Conservation (phyloP, 1,139 yeast genomes). For the Yarrowia galli region DNA sequence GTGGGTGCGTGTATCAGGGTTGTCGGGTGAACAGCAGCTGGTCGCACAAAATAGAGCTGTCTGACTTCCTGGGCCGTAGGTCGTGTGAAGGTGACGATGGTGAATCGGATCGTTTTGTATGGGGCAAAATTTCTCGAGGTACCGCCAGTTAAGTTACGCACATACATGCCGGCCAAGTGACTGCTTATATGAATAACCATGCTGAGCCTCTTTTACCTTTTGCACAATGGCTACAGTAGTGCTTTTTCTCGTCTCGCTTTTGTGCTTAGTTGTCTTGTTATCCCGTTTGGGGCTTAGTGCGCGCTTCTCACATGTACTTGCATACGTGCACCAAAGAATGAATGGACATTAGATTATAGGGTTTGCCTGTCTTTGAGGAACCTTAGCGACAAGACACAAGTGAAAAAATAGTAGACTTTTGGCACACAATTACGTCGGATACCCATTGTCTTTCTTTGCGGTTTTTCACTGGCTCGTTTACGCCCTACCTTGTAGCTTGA, state of each 20-base stretch:
- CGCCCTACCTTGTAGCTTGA: too few relatives aligned
- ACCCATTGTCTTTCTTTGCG: slow-evolving; percentile 11
- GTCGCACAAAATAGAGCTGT: background rate
- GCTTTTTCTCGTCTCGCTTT: slow-evolving; percentile 18
- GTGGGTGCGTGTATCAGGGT: background rate
- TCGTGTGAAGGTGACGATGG: background rate
- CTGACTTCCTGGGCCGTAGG: background rate
- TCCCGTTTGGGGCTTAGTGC: slow-evolving; percentile 27
- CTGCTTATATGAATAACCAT: slow-evolving; percentile 26
- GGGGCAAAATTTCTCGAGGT: slow-evolving; percentile 8
- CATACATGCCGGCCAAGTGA: slow-evolving; percentile 20
- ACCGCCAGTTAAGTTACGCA: background rate
- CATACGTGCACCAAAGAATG: slow-evolving; percentile 28
- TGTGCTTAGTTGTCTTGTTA: slow-evolving; percentile 14
- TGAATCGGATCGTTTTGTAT: background rate
- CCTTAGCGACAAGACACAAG: background rate
- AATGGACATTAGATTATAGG: slow-evolving; percentile 3
- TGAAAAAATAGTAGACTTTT: slow-evolving; percentile 13
- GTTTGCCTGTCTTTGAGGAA: slow-evolving; percentile 16
- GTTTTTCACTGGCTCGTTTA: background rate
- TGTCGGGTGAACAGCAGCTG: background rate
- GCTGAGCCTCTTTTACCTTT: slow-evolving; percentile 16
- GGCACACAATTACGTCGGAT: background rate
- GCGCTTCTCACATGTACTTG: slow-evolving; percentile 33
- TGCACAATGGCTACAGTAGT: slow-evolving; percentile 23